Conservation (phyloP, 164 flowering plant species). For the Platanus orientalis region DNA sequence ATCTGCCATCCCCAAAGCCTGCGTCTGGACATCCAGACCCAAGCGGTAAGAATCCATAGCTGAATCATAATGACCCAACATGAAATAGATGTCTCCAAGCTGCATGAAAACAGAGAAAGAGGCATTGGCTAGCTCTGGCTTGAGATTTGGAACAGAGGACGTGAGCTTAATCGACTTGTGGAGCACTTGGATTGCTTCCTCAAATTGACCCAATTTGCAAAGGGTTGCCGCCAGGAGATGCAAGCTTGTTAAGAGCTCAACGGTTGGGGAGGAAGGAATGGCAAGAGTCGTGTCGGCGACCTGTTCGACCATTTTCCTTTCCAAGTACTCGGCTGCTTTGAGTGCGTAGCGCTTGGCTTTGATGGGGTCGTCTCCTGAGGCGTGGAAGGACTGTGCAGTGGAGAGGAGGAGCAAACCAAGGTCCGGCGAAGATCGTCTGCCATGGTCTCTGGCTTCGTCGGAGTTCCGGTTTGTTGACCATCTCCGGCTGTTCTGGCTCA, state of each 20-base stretch:
- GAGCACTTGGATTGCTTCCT: slow-evolving; percentile 9
- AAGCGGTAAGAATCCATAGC: slow-evolving; percentile 4
- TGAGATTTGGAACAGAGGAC: neutral
- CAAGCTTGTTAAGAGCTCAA: slow-evolving; percentile 1
- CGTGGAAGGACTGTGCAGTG: slow-evolving; percentile 1
- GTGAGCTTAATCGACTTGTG: neutral
- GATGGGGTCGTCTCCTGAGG: slow-evolving; percentile 6
- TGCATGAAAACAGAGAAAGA: slow-evolving; percentile 7
- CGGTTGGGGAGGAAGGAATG: neutral
- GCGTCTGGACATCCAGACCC: neutral
- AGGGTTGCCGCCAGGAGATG: slow-evolving; percentile 6
- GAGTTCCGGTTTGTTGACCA: no score
- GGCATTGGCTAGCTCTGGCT: slow-evolving; percentile 4
- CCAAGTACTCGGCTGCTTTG: neutral
- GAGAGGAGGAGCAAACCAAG: slow-evolving; percentile 3
- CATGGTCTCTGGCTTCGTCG: no score
- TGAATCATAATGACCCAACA: neutral
- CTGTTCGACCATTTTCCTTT: neutral
- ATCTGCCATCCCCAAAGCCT: neutral
- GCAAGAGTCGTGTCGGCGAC: neutral
- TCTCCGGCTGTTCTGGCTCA: no score
- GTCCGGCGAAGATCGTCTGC: neutral
- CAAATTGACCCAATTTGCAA: neutral
- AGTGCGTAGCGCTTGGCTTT: slow-evolving; percentile 1
- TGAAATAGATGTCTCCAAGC: slow-evolving; percentile 5